Evolutionary conservation across 2,329 filamentous ascomycete species (phyloP).

Genomic region (Hortaea werneckii): DNA sequence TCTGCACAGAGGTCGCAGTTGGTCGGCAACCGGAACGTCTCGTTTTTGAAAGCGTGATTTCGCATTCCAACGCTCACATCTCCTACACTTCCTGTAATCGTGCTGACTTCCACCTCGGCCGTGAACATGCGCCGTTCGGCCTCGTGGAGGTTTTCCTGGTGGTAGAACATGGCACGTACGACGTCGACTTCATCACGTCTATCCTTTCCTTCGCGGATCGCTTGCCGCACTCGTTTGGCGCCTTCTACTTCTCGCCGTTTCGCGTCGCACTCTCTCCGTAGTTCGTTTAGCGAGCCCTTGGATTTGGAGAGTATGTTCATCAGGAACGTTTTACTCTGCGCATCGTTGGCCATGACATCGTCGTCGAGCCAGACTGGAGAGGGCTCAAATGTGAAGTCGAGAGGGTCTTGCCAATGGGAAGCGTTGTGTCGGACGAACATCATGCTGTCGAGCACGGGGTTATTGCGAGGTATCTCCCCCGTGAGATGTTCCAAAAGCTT

Average conservation of each 20-base stretch:
- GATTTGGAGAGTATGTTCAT: constrained; percentile 88
- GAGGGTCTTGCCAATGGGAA: constrained; percentile 67
- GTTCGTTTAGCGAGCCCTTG: constrained; percentile 69
- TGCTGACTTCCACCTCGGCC: constrained; percentile 85
- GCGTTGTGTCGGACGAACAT: constrained; percentile 97
- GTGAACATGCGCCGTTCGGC: constrained; percentile 74
- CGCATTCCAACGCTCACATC: constrained; percentile 87
- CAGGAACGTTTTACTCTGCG: constrained; percentile 77
- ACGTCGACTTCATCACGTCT: constrained; percentile 82
- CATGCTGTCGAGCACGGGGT: constrained; percentile 82
- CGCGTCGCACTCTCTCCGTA: constrained; percentile 74
- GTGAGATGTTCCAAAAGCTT: constrained; percentile 62
- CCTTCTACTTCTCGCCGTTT: constrained; percentile 77
- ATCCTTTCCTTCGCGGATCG: constrained; percentile 71
- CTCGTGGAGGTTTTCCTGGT: constrained; percentile 78
- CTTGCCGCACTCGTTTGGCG: constrained; percentile 62
- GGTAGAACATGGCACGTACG: constrained; percentile 68
- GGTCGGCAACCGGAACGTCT: constrained; percentile 97
- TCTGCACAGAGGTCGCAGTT: constrained; percentile 97
- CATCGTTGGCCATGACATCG: constrained; percentile 73
- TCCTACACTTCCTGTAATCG: constrained; percentile 82
- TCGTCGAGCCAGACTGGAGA: constrained; percentile 97
- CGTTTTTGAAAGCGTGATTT: constrained; percentile 96
- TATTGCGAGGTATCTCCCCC: constrained; percentile 76
- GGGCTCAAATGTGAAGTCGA: constrained; percentile 79